Conservation (phyloP, 2,329 filamentous ascomycete species). For the Leptodontidium sp. region DNA sequence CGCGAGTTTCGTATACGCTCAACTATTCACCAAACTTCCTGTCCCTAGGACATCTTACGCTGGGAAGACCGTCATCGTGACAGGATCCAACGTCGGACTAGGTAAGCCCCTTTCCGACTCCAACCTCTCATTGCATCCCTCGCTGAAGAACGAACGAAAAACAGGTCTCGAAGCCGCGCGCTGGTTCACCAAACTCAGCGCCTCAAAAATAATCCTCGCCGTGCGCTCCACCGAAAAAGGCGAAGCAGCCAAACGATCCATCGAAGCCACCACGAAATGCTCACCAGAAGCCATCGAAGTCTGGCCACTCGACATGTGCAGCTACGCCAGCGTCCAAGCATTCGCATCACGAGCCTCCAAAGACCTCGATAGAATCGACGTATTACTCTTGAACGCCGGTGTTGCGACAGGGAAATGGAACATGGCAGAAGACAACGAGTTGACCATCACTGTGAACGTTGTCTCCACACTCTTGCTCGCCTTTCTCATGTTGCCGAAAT, state of each 20-base stretch:
- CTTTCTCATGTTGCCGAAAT: conserved; percentile 39
- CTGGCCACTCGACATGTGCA: not conserved
- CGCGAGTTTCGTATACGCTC: too few relatives aligned
- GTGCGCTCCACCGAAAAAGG: not conserved
- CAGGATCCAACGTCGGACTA: not conserved
- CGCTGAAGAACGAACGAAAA: not conserved
- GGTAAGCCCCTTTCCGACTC: not conserved
- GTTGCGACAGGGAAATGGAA: conserved; percentile 20
- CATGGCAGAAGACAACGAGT: conserved; percentile 14
- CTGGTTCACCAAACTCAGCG: not conserved
- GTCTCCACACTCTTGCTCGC: conserved; percentile 41
- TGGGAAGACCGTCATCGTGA: not conserved
- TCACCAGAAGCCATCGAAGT: not conserved
- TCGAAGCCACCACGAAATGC: not conserved
- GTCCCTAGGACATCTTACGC: not conserved
- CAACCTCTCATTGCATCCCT: too few relatives aligned
- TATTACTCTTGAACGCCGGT: not conserved
- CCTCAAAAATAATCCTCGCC: not conserved
- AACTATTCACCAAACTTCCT: too few relatives aligned
- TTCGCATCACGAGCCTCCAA: not conserved
- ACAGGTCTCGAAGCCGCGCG: not conserved
- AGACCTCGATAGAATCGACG: not conserved
- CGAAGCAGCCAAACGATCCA: not conserved
- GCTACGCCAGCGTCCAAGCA: not conserved
- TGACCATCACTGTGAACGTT: conserved; percentile 41